Evolutionary conservation across 495 filamentous ascomycete genomes (phyloP), one percentile per base, ranked within the genome.

Genomic region (Hyaloscypha finlandica): DNA sequence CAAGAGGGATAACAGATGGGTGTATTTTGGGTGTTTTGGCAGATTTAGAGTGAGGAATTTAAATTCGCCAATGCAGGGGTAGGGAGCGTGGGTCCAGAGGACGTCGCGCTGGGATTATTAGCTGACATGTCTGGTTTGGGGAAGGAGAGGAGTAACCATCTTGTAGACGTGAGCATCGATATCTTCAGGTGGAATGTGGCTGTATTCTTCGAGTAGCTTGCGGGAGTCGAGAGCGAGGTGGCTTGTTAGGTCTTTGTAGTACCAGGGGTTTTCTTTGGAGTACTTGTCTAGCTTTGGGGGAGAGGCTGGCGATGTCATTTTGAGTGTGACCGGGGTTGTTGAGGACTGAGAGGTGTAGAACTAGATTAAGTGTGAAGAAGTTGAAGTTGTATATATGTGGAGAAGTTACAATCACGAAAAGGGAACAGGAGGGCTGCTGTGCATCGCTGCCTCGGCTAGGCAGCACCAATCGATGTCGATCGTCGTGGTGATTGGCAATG

Each of bases 41-140:
- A 82, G 74, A 12, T 72, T 76, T 48, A 86, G 71, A 14, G 80
- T 79, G 2, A 85, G 74, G 69, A 86, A 88, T 5, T 77, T 75
- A 72, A 82, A 85, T 31, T 77, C 76, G 5, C 85, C 84, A 66
- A 86, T 79, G 73, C 82, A 86, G 22, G 83, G 81, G 65, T 84
- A 85, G 2, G 79, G 80, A 61, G 74, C 79, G 11, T 81, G 68
- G 2, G 68, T 70, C 76, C 81, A 85, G 30, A 82, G 77, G 29
- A 78, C 73, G 52, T 84, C 79, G 20, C 82, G 78, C 82, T 84
- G 61, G 19, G 32, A 35, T 6, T 37, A 16, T 57, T 45, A 16
- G 48, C 35, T 20, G n/a, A 52, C 61, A 52, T 61, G 57, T 45
- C 30, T 48, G 52, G 32, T 59, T 19, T 9, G 25, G 45, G 19